These are phyloP conservation scores for Mycena leptocephala DNA, from an alignment of 768 basidiomycete genomes.

Conservation along the genomic window DNA sequence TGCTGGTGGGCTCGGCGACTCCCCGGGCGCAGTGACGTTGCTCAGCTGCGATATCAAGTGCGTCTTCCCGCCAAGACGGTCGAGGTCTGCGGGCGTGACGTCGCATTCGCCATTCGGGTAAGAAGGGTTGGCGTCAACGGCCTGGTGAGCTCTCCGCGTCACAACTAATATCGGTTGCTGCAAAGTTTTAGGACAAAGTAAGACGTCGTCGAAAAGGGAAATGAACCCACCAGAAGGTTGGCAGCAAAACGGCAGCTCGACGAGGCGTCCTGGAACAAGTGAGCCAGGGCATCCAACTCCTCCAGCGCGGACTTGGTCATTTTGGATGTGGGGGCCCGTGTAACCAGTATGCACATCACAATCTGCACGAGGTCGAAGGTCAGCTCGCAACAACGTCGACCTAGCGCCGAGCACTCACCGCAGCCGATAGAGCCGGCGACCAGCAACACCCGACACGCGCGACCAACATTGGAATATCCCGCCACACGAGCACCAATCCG, in stretches of 20 bases:
- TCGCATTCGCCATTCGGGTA: conserved; percentile 36
- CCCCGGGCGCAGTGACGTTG: conserved; percentile 6
- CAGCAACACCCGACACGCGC: conserved; percentile 69
- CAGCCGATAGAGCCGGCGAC: conserved; percentile 78
- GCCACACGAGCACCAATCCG: conserved; percentile 62
- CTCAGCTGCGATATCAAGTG: conserved; percentile 50
- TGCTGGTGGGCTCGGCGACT: neutral
- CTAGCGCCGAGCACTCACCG: conserved; percentile 61
- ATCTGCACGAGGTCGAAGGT: conserved; percentile 56
- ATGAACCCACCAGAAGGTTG: conserved; percentile 58
- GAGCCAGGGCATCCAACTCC: conserved; percentile 62
- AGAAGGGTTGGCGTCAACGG: conserved; percentile 46
- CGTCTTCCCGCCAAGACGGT: conserved; percentile 72
- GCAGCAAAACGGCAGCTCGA: conserved; percentile 62
- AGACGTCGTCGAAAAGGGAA: neutral
- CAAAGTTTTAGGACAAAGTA: neutral
- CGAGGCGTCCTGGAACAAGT: conserved; percentile 65
- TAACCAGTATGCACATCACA: conserved; percentile 71
- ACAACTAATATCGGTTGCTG: conserved; percentile 61
- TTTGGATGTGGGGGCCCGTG: conserved; percentile 64
- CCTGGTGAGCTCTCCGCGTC: conserved; percentile 62
- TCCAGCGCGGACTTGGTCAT: conserved; percentile 64
- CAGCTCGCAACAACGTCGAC: neutral
- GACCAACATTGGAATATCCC: conserved; percentile 56
- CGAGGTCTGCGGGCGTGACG: conserved; percentile 64